phyloP scores from a whole-genome alignment of 192 early-diverging fungal species.

The Coemansia sp. region DNA sequence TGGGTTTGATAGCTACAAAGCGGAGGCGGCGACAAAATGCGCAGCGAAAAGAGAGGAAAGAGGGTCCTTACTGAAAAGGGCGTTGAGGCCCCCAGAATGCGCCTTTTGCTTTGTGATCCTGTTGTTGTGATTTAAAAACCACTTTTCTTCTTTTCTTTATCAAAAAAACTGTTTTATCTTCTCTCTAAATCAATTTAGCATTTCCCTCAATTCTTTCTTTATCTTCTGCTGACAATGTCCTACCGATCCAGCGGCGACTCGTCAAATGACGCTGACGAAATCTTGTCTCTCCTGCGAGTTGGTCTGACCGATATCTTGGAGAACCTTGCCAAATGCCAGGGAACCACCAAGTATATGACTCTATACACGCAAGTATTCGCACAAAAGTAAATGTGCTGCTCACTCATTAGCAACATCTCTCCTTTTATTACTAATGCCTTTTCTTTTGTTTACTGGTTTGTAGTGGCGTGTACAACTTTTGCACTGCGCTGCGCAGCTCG shows the following conservation, averaged over 20 bases:
- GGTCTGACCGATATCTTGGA: conserved; percentile 83
- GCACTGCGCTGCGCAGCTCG: conserved; percentile 37
- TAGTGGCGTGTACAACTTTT: conserved; percentile 55
- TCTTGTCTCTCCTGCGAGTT: conserved; percentile 72
- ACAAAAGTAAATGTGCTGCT: not conserved
- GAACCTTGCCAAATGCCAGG: conserved; percentile 70
- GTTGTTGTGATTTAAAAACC: not conserved
- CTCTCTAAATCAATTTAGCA: not conserved
- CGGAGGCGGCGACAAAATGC: not conserved
- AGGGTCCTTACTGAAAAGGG: too few species aligned
- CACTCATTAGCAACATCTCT: conserved; percentile 1
- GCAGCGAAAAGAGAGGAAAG: not conserved
- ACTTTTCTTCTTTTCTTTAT: conserved; percentile 1
- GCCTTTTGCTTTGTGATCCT: not conserved
- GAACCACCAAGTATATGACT: conserved; percentile 70
- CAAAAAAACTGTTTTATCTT: too few species aligned
- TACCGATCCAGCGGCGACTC: conserved; percentile 2
- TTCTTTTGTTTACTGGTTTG: not conserved
- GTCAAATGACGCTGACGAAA: conserved; percentile 51
- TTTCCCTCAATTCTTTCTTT: not conserved
- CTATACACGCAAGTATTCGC: conserved; percentile 64
- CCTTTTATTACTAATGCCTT: not conserved
- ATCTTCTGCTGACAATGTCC: not conserved
- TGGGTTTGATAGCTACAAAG: not conserved
- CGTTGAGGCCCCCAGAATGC: too few species aligned